Evolutionary conservation across 202 grass and related monocot genomes (phyloP), one percentile per base, ranked within the genome.

Genomic region (Hordeum pubiflorum): DNA sequence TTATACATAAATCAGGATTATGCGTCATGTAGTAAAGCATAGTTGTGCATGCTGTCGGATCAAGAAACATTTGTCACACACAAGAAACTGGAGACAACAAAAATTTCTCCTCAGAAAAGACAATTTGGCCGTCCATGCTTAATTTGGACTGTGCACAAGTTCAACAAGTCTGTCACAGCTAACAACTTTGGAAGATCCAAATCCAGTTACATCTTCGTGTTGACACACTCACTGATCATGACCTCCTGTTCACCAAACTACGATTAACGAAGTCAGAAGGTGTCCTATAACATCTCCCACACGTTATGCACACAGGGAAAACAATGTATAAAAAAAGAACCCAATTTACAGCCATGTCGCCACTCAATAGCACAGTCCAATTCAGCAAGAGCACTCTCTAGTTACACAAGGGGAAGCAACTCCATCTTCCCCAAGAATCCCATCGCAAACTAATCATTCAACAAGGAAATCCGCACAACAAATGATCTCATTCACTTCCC

Each of bases 261-360:
- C 24, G 33, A 34, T 73, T 78, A 26, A 50, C 17, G 33, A 63
- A 65, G 43, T 43, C 5, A 72, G 43, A 43, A 85, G 63, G 7
- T 71, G 26, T 41, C n/a, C 5, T 31, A 64, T 36, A 71, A 9
- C 77, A 83, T 66, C 36, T 74, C 67, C 68, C 74, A 74, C 17
- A 15, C 17, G 46, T 20, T 59, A 65, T 72, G 70, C 57, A 27
- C 23, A n/a, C 63, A 50, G 37, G 18, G 38, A 38, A 52, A 32
- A 85, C 71, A 46, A 70, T 46, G 39, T 7, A 82, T 54, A 86
- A 17, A 5, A 3, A 58, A 12, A 6, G 44, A 50, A 50, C 14
- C 11, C 7, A 81, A 26, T 21, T 57, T 58, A 81, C 63, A 70
- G 34, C 73, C 20, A 7, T 65, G 24, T 29, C 26, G 4, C 43